Evolutionary conservation across 495 filamentous ascomycete species (phyloP), one percentile per base, ranked within the genome.

Genomic region (Penicilliopsis zonata): DNA sequence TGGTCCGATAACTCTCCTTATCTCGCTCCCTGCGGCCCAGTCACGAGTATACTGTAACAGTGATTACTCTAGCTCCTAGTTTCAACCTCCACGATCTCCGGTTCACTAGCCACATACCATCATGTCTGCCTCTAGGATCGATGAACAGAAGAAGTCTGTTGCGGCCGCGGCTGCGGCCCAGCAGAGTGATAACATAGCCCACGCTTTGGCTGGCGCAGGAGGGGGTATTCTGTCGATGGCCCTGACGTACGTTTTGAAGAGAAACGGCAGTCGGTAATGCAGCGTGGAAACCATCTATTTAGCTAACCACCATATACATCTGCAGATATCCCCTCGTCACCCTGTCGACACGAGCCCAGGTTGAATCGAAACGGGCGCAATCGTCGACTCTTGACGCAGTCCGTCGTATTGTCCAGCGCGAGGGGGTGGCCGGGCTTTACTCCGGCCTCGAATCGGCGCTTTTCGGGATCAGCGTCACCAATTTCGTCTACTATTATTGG

Each of bases 401-500:
- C 35, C 76, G 80, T 31, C 78, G 79, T 41, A 96, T 99, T 46
- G 68, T 99, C 25, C 75, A 86, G 42, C 76, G 90, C 41, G 92
- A 99, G 57, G 90, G 90, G 29, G 61, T 94, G 17, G 59, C 69
- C 0, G 92, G 92, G 9, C 70, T 99, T 3, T 96, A 90, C 53
- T 74, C 86, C 3, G 86, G 86, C 7, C 69, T 94, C 20, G 79
- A 88, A 44, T 87, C 80, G 14, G 90, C 90, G 6, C 67, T 99
- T 3, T 95, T 99, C 54, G 90, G 92, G 44, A 96, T 96, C 61
- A 88, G 81, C 55, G 78, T 99, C 36, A 99, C 90, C 34, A 99
- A 99, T 59, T 96, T 99, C 44, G 87, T 99, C 14, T 99, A 99
- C 61, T 99, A 99, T 60, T 99, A 99, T 61, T 99, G 90, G 78